Conservation (phyloP, 768 basidiomycete species). For the Suillus occidentalis region DNA sequence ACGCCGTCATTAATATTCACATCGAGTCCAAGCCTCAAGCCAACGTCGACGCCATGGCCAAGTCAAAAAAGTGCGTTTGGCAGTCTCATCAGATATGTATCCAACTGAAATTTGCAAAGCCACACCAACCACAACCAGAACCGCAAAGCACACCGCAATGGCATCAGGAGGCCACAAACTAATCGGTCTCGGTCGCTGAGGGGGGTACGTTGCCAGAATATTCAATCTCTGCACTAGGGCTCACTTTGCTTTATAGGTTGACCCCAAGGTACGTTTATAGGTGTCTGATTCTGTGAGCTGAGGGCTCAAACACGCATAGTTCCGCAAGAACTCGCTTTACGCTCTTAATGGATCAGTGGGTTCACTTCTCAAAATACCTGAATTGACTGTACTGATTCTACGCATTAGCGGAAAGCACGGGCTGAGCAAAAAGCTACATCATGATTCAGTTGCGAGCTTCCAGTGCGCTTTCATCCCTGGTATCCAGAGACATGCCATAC, state of each 20-base stretch:
- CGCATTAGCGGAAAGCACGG: slow-evolving; percentile 62
- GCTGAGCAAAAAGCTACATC: slow-evolving; percentile 54
- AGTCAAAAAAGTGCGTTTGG: slow-evolving; percentile 89
- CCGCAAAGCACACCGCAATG: slow-evolving; percentile 97
- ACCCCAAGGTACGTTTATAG: slow-evolving; percentile 61
- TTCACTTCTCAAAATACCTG: slow-evolving; percentile 8
- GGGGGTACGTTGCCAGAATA: slow-evolving; percentile 68
- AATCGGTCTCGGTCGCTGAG: slow-evolving; percentile 78
- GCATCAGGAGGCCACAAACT: slow-evolving; percentile 82
- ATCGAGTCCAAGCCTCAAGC: slow-evolving; percentile 13
- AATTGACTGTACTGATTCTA: slow-evolving; percentile 6
- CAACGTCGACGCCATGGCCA: slow-evolving; percentile 66
- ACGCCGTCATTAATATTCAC: not conserved
- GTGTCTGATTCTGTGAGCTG: not conserved
- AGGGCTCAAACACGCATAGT: slow-evolving; percentile 42
- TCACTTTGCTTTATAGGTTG: slow-evolving; percentile 51
- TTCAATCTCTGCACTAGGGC: slow-evolving; percentile 12
- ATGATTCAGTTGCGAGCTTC: slow-evolving; percentile 9
- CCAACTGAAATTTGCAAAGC: slow-evolving; percentile 39
- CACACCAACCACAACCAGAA: slow-evolving; percentile 96
- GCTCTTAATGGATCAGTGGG: slow-evolving; percentile 77
- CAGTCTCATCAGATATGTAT: slow-evolving; percentile 8
- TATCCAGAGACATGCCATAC: not conserved
- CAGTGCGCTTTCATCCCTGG: not conserved
- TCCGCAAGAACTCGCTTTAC: slow-evolving; percentile 79